phyloP scores from a whole-genome alignment of 1,284 basidiomycete genomes.

The Hemileia vastatrix region DNA sequence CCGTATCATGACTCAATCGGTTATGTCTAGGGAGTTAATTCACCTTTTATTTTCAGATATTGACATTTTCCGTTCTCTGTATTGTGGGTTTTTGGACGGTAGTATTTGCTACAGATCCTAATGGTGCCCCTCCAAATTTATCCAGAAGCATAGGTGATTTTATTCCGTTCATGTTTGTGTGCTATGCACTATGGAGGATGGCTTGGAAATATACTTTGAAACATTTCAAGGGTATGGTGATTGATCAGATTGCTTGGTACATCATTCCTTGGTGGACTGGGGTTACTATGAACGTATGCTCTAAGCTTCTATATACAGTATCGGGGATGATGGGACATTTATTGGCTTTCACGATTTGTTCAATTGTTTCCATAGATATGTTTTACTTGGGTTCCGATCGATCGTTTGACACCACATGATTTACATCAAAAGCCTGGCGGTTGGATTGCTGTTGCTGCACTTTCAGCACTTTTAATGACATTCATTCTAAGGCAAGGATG shows the following conservation, averaged over 20 bases:
- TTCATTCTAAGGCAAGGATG: background rate
- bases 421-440: slow-evolving; percentile 8
- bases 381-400: slow-evolving; percentile 8
- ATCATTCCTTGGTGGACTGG: slow-evolving; percentile 42
- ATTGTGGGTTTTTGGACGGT: slow-evolving; percentile 6
- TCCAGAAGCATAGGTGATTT: slow-evolving; percentile 39
- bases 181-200: slow-evolving; percentile 38
- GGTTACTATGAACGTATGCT: slow-evolving; percentile 31
- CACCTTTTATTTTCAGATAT: no score
- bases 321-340: background rate
- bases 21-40: no score
- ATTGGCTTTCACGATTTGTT: background rate
- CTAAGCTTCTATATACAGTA: no score
- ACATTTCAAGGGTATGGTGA: slow-evolving; percentile 28
- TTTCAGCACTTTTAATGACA: background rate
- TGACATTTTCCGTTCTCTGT: slow-evolving; percentile 24
- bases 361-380: background rate
- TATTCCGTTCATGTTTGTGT: slow-evolving; percentile 37
- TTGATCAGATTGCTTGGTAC: slow-evolving; percentile 34
- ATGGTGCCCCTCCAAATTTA: slow-evolving; percentile 31
- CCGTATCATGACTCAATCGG: no score
- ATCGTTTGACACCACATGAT: slow-evolving; percentile 11
- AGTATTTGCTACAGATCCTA: slow-evolving; percentile 1
- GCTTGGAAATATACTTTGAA: slow-evolving; percentile 35
- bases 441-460: background rate